Percentiles rank a stretch among this genome's conserved stretches.
These are phyloP conservation scores for Aspergillus oerlinghausenensis DNA, from an alignment of 2,329 filamentous ascomycete genomes.

Conservation along the genomic window DNA sequence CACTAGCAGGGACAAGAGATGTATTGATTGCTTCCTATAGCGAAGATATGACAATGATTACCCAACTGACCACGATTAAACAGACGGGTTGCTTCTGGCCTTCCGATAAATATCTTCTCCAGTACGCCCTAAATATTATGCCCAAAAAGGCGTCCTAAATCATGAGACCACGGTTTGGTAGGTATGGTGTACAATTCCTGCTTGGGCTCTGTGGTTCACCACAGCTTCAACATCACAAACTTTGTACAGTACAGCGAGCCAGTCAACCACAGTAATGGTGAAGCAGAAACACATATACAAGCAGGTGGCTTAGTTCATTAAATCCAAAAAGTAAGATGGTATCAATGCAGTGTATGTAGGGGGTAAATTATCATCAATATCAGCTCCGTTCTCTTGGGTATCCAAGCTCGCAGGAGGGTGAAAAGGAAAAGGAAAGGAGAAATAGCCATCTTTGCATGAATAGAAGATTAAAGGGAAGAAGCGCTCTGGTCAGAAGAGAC, in stretches of 20 bases:
- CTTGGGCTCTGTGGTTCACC: neutral
- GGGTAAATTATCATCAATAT: neutral
- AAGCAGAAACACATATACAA: neutral
- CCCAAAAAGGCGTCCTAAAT: neutral
- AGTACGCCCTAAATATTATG: neutral
- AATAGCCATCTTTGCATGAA: neutral
- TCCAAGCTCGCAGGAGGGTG: neutral
- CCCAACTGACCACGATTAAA: constrained; percentile 10
- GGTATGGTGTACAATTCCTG: neutral
- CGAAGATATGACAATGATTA: constrained; percentile 28
- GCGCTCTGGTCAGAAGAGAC: neutral
- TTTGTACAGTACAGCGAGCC: neutral
- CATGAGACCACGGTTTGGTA: neutral
- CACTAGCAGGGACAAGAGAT: neutral
- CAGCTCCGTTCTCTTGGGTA: neutral
- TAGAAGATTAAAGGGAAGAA: neutral
- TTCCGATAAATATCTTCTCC: neutral
- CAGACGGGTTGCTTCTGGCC: neutral
- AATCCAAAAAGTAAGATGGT: neutral
- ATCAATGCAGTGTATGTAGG: neutral
- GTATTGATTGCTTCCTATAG: constrained; percentile 7
- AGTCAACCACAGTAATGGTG: neutral
- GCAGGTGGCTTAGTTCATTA: neutral
- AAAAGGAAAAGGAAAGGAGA: neutral
- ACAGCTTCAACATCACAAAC: neutral